A percentile compares a stretch with the other conserved stretches of the same genome.
Conservation (phyloP, 305 asterid genomes). For the Solanum hybrid region DNA sequence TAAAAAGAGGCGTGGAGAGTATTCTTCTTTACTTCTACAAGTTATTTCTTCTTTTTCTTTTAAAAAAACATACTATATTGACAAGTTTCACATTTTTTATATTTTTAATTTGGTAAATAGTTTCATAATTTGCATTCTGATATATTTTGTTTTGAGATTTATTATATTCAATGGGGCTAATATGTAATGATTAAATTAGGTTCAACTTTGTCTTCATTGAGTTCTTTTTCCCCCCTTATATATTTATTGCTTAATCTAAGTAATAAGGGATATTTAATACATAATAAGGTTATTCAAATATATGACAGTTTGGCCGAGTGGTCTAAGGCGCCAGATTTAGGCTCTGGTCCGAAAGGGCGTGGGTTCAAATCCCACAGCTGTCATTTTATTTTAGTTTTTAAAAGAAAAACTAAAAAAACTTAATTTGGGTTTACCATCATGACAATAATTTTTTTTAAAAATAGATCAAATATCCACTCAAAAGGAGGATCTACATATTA, state of each 20-base stretch:
- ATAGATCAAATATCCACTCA: background rate
- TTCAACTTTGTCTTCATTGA: background rate
- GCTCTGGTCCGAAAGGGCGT: conserved; percentile 99
- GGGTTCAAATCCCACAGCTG: conserved; percentile 93
- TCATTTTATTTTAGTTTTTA: background rate
- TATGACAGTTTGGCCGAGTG: conserved; percentile 93
- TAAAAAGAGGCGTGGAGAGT: background rate
- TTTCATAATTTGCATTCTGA: background rate
- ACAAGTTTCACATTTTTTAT: background rate
- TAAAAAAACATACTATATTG: background rate
- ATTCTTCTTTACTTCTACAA: background rate
- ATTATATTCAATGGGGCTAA: background rate
- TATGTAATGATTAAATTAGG: background rate
- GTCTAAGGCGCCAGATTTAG: conserved; percentile 99
- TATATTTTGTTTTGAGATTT: too few species aligned
- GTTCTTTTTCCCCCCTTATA: too few species aligned
- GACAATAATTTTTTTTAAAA: accelerated
- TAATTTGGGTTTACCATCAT: background rate
- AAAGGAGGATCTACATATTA: too few species aligned
- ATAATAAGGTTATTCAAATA: accelerated
- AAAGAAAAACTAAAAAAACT: background rate
- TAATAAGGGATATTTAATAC: background rate
- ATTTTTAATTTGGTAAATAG: background rate
- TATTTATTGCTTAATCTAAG: background rate
- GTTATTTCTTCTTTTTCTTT: background rate